Evolutionary conservation across 371 early-diverging fungal species (phyloP), one percentile per base, ranked within the genome.

Genomic region (Conidiobolus incongruus): DNA sequence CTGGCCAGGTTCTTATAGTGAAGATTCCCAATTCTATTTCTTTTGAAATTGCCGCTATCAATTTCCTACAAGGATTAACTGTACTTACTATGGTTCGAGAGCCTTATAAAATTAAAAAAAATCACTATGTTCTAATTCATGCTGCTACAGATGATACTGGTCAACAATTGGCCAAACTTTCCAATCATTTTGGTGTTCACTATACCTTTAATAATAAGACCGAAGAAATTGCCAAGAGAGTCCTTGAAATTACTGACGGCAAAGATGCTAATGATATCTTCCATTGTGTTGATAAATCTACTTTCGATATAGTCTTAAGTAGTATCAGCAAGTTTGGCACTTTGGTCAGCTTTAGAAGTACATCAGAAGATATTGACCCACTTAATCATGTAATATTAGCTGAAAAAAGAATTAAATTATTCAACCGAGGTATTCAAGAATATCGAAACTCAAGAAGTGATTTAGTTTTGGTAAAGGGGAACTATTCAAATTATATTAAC

Each of bases 131-230:
- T 30, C 56, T 93, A 37, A 64, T 92, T 32, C 83, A 86, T 52
- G 91, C 94, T 6, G 90, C 86, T 0, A 90, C 91, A 8, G 94
- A 91, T 12, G 91, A 91, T 26, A 77, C 80, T 8, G 94, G 92
- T 10, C 56, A 71, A 6, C 50, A 85, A 21, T 61, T 91, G 23
- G 66, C 70, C 35, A 83, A 81, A 57, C 53, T 92, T 53, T 62
- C 69, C 52, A 76, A 75, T 45, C 54, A 68, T 26, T 49, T 72
- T 0, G 95, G 92, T 13, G 92, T 89, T 17, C 57, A 70, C 39
- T 90, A 83, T 61, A 67, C 67, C 0, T n/a, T n/a, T n/a, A n/a
- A n/a, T n/a, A n/a, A n/a, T n/a, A n/a, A n/a, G n/a, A 46, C 47
- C 22, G 72, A 78, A 42, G 65, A 77, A 38, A 58, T 72, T 5